A percentile compares a stretch with the other conserved stretches of the same genome.
Evolutionary conservation across 1,139 yeast species (phyloP).

Genomic region (Sugiyamaella novakii): DNA sequence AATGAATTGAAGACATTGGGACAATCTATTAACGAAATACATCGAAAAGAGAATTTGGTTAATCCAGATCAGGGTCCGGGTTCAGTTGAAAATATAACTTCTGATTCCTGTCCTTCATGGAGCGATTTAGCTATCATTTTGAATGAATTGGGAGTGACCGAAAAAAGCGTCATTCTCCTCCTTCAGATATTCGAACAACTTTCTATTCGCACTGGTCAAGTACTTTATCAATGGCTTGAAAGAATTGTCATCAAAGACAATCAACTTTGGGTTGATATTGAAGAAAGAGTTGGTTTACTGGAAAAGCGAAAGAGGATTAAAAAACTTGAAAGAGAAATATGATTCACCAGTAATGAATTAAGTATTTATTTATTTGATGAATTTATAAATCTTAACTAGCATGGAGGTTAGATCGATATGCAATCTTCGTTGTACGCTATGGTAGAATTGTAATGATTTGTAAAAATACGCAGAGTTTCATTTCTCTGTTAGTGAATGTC

Average conservation of each 20-base stretch:
- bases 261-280: slow-evolving; percentile 14
- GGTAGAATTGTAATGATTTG: no score
- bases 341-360: no score
- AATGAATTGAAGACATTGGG: slow-evolving; percentile 3
- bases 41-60: slow-evolving; percentile 1
- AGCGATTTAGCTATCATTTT: background rate
- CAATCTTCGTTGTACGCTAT: no score
- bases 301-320: slow-evolving; percentile 1
- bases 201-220: slow-evolving; percentile 15
- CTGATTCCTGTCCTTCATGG: slow-evolving; percentile 3
- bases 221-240: slow-evolving; percentile 12
- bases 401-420: no score
- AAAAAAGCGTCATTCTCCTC: slow-evolving; percentile 1
- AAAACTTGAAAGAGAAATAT: background rate
- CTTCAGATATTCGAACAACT: slow-evolving; percentile 11
- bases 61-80: background rate
- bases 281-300: background rate
- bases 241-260: slow-evolving; percentile 17
- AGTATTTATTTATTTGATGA: background rate
- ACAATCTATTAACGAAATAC: background rate
- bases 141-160: background rate
- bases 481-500: no score
- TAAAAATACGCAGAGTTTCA: no score
- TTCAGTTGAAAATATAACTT: background rate
- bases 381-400: no score